Conservation (phyloP, 73 alveolate genomes). For the Paramecium sexaurelia region DNA sequence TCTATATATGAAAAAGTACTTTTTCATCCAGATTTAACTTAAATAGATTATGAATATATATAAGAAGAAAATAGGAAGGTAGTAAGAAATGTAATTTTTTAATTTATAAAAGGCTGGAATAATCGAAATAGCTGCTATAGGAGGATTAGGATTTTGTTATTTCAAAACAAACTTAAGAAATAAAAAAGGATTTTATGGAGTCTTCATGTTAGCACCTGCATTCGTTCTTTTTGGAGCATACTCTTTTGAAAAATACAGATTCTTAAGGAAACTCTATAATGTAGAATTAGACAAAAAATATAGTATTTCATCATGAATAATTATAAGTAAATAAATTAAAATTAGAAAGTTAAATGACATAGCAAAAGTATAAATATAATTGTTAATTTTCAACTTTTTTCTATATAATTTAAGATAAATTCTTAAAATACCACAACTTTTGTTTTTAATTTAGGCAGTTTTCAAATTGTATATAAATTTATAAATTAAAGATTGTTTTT, state of each 20-base stretch:
- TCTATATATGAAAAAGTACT: constrained; percentile 17
- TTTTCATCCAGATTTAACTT: constrained; percentile 30
- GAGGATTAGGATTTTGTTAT: not conserved
- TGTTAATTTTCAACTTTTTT: no score
- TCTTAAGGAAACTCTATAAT: not conserved
- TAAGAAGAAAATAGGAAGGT: constrained; percentile 17
- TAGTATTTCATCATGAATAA: not conserved
- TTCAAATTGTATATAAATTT: no score
- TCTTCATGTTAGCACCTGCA: not conserved
- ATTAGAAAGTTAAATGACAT: no score
- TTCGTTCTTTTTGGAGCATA: not conserved
- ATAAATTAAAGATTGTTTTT: no score
- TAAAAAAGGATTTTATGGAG: not conserved
- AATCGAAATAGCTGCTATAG: not conserved
- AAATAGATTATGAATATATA: not conserved
- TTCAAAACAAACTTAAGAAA: not conserved
- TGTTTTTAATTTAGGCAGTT: no score
- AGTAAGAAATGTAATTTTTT: not conserved
- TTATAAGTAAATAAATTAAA: not conserved
- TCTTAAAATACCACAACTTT: no score
- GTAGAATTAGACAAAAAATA: constrained; percentile 42
- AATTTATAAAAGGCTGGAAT: constrained; percentile 16
- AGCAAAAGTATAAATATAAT: no score
- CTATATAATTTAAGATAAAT: no score
- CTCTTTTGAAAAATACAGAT: not conserved